Conservation (phyloP, 768 basidiomycete species). For the Russula vinacea region DNA sequence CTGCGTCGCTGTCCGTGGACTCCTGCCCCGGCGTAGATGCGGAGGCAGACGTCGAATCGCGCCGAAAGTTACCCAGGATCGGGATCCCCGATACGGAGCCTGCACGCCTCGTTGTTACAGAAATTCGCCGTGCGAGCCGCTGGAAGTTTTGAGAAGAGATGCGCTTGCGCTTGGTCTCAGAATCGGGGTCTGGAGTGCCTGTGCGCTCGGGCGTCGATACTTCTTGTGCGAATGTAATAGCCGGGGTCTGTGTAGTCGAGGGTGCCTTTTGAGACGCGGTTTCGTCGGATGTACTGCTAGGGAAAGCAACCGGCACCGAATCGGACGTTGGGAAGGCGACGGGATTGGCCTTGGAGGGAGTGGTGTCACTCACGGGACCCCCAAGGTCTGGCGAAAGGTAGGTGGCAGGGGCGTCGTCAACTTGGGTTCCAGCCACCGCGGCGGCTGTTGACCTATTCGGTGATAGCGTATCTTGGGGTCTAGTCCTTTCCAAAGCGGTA, state of each 20-base stretch:
- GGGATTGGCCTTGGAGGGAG: slow-evolving; percentile 28
- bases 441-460: slow-evolving; percentile 23
- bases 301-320: slow-evolving; percentile 37
- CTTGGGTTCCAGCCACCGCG: slow-evolving; percentile 35
- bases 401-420: slow-evolving; percentile 33
- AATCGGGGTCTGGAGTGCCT: slow-evolving; percentile 68
- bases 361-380: slow-evolving; percentile 34
- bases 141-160: slow-evolving; percentile 87
- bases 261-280: slow-evolving; percentile 36
- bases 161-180: slow-evolving; percentile 75
- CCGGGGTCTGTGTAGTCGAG: slow-evolving; percentile 38
- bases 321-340: slow-evolving; percentile 40
- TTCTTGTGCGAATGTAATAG: slow-evolving; percentile 65
- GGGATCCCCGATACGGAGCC: slow-evolving; percentile 44
- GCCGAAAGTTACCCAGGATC: slow-evolving; percentile 50
- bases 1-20: slow-evolving; percentile 18
- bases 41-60: slow-evolving; percentile 44
- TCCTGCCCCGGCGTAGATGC: slow-evolving; percentile 5
- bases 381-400: slow-evolving; percentile 38
- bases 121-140: slow-evolving; percentile 70
- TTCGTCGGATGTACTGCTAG: slow-evolving; percentile 34
- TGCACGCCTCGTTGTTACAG: slow-evolving; percentile 57
- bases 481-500: slow-evolving; percentile 6
- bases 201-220: slow-evolving; percentile 58
- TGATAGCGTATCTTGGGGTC: background rate